These are phyloP conservation scores for Corymbia maculata DNA, from an alignment of 345 rosid genomes.

Conservation along the genomic window DNA sequence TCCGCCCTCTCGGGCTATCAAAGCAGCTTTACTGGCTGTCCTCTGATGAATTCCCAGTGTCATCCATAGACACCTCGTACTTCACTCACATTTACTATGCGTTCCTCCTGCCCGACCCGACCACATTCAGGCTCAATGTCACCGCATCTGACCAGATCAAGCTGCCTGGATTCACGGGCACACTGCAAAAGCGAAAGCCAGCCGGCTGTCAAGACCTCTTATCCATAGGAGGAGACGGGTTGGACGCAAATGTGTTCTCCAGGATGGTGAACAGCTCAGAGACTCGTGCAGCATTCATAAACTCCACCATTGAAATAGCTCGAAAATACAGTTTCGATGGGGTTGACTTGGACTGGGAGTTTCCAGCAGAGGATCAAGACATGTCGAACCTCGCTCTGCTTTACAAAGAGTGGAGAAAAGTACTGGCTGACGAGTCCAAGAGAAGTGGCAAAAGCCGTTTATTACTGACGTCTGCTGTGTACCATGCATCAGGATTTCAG, in stretches of 20 bases:
- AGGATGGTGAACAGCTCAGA: constrained; percentile 1
- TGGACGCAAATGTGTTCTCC: constrained; percentile 3
- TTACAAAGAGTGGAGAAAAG: constrained; percentile 9
- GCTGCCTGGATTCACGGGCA: constrained; percentile 9
- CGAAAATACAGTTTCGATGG: constrained; percentile 30
- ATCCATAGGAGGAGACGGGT: constrained; percentile 26
- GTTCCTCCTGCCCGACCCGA: constrained; percentile 15
- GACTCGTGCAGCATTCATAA: constrained; percentile 18
- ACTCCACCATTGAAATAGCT: constrained; percentile 28
- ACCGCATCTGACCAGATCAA: constrained; percentile 12
- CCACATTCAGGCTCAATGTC: constrained; percentile 12
- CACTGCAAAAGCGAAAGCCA: constrained; percentile 6
- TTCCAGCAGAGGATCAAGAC: constrained; percentile 18
- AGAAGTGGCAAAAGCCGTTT: not conserved
- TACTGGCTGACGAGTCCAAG: constrained; percentile 1
- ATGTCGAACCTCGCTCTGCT: constrained; percentile 17
- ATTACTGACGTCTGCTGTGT: constrained; percentile 30
- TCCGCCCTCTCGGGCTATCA: not conserved
- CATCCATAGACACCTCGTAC: constrained; percentile 19
- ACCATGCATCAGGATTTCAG: constrained; percentile 9
- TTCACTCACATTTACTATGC: constrained; percentile 43
- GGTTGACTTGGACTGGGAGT: constrained; percentile 49
- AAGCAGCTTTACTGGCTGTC: constrained; percentile 40
- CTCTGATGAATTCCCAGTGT: constrained; percentile 11
- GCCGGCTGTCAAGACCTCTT: constrained; percentile 17